phyloP scores from a whole-genome alignment of 495 filamentous ascomycete species.

The Aspergillus ostianus region DNA sequence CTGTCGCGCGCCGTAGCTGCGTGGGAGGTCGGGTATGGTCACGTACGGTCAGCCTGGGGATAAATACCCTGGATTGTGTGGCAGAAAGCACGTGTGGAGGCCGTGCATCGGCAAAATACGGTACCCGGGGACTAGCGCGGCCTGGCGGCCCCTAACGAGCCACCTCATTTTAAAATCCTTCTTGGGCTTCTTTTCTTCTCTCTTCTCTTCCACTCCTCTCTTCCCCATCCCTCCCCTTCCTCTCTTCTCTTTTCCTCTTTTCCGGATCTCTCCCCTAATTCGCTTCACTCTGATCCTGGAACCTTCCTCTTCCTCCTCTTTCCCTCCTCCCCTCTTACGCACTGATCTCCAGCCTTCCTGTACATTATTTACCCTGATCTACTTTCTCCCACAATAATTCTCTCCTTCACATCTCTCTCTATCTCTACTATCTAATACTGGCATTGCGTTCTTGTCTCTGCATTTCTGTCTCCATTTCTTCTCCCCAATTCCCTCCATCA shows the following conservation, averaged over 20 bases:
- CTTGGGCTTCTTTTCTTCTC: not conserved
- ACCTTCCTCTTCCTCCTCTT: constrained; percentile 10
- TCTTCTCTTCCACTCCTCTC: not conserved
- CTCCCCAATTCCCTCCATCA: constrained; percentile 30
- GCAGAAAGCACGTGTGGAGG: not conserved
- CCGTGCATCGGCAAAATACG: not conserved
- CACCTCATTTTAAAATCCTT: constrained; percentile 4
- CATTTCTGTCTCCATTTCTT: constrained; percentile 6
- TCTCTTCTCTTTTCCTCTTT: not conserved
- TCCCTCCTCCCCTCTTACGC: constrained; percentile 1
- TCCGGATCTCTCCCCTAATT: constrained; percentile 5
- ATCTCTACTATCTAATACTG: constrained; percentile 6
- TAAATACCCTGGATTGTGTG: no score
- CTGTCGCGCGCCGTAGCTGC: constrained; percentile 1
- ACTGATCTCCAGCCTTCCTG: constrained; percentile 7
- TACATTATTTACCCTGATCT: constrained; percentile 10
- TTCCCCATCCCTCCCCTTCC: not conserved
- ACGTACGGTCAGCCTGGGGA: not conserved
- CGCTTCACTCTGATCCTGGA: not conserved
- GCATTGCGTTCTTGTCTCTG: constrained; percentile 10
- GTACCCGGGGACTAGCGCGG: not conserved
- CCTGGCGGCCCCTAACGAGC: not conserved
- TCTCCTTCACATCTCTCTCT: constrained; percentile 8
- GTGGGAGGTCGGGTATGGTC: not conserved
- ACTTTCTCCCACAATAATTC: constrained; percentile 3